Base-by-base conservation (phyloP, 805 yeast genomes). In the Yamadazyma nakazawae region DNA sequence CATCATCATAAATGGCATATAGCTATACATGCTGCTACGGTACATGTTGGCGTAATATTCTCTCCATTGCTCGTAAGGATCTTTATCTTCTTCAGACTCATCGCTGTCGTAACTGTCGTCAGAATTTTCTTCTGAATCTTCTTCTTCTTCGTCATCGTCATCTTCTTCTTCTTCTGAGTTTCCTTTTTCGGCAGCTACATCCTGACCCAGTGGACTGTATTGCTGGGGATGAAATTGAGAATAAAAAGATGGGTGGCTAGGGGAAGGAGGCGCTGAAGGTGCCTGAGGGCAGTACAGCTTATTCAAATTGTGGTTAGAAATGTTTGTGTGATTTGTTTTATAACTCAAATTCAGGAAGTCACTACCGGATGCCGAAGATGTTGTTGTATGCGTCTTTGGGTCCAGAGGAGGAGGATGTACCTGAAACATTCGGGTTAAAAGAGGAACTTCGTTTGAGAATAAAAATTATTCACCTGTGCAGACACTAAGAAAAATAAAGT, bases 41-140 rank as follows among this genome's bases (percentile, higher is more conserved):
- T 50, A 49, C 54, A 50, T 50, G 34, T 37, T 45, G 32, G 46
- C 45, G 47, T 68, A 69, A 52, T 69, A 70, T 42, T 61, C 65
- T 38, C 61, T 63, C 73, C 74, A 69, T 48, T 68, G 72, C 32
- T 60, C 61, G 43, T 66, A 63, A 47, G 40, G 41, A 13, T 53
- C 54, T n/a, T 38, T 42, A 5, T 42, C 46, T 17, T 46, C 50
- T 43, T 41, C 46, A 14, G 38, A 40, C 13, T 47, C 50, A 5
- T 49, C 53, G 17, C 42, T 42, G 5, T 47, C 54, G 2, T 45
- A 47, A 7, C 40, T 46, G 3, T 19, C 39, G 6, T 45, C 55
- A 11, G 49, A 53, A 13, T 43, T 52, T 12, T 38, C 50, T 19
- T 50, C 54, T 1, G 45, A 42, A n/a, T 42, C 45, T 6, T 40